Evolutionary conservation across 371 early-diverging fungal genomes (phyloP), one percentile per base, ranked within the genome.

Genomic region (Rhizopus sp.): DNA sequence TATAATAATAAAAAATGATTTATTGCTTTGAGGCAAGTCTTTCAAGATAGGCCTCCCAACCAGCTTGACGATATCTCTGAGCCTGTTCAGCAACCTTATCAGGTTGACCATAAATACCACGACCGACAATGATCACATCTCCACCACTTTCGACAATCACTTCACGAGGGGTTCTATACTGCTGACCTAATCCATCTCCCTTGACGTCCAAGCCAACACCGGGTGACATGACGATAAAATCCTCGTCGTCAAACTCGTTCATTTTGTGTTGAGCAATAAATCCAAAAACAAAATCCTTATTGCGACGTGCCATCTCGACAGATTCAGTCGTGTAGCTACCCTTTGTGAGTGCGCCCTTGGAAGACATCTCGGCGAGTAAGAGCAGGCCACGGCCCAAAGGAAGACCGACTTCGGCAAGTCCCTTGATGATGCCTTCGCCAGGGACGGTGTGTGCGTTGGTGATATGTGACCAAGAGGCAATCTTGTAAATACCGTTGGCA

Each of bases 91-190:
- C 84, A 3, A 87, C 70, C 62, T 92, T 87, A 35, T 88, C 86
- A 15, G 84, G 91, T 5, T 84, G 75, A 23, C 90, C 94, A 68
- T 97, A 96, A 61, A 98, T 94, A 50, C 94, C 97, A 49, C 98
- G 82, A 32, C 98, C 98, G 2, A 98, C 98, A 75, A 98, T 98
- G 62, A 98, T 96, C 15, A 97, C 83, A 80, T 98, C 98, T 52
- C 93, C 88, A 13, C 88, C 89, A 58, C 85, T 85, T 17, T 90
- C 89, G n/a, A 82, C 69, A 53, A 98, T 80, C 30, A 95, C 96
- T 55, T 91, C 77, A 49, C 85, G 75, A 35, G 97, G 97, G 0
- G 94, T 93, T 63, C 94, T 83, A 73, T 97, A 98, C 75, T 92
- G 92, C 73, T 98, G 97, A 35, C 98, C 98, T 35, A 98, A 71